A percentile compares a stretch with the other conserved stretches of the same genome.
These are phyloP conservation scores for Cercospora janseana DNA, from an alignment of 2,329 filamentous ascomycete genomes.

Conservation along the genomic window DNA sequence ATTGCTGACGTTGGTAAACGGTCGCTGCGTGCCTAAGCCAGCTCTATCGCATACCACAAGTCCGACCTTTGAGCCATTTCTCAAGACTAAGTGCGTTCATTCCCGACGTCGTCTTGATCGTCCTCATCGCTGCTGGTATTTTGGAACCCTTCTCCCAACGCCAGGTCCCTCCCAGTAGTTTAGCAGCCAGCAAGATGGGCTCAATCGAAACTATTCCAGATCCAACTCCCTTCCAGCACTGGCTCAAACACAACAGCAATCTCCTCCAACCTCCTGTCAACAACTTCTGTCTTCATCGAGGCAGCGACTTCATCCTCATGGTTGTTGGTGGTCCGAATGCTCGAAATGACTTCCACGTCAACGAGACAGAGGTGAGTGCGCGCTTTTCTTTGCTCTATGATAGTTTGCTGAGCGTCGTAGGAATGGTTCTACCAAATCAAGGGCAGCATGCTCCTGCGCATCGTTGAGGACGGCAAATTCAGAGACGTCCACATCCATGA, in stretches of 20 bases:
- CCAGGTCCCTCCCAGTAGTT: not conserved
- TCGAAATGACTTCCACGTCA: constrained; percentile 97
- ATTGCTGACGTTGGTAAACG: no score
- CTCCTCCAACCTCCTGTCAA: constrained; percentile 91
- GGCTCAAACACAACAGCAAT: constrained; percentile 84
- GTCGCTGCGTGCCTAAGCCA: no score
- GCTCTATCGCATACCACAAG: no score
- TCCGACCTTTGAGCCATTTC: no score
- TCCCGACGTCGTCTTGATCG: no score
- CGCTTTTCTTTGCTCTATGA: not conserved
- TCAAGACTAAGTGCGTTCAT: no score
- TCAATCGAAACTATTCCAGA: constrained; percentile 10
- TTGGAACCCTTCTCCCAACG: no score
- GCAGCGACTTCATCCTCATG: constrained; percentile 79
- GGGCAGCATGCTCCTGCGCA: constrained; percentile 89
- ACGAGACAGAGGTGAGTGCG: constrained; percentile 58
- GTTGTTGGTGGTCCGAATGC: constrained; percentile 95
- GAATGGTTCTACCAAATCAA: constrained; percentile 98
- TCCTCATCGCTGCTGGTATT: no score
- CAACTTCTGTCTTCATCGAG: constrained; percentile 96
- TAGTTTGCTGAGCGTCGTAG: constrained; percentile 42
- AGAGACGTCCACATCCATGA: constrained; percentile 85
- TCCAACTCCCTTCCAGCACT: constrained; percentile 26
- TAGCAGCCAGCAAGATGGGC: constrained; percentile 9
- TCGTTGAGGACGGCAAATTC: constrained; percentile 71